Conservation (phyloP, 2,329 filamentous ascomycete genomes). For the Phialophora chinensis region DNA sequence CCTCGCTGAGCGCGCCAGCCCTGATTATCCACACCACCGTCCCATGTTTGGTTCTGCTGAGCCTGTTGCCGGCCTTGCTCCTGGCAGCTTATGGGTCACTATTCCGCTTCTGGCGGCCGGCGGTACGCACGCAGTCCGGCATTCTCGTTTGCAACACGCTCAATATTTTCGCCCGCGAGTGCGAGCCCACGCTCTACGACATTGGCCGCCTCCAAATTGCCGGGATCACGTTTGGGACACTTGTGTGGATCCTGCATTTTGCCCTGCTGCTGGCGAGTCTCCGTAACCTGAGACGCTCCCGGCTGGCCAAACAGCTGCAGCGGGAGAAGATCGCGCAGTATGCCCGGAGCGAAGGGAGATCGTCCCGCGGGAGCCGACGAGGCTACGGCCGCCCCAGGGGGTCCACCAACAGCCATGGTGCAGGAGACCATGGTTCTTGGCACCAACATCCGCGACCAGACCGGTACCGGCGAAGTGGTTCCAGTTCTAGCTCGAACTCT, state of each 20-base stretch:
- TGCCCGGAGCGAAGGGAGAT: slow-evolving; percentile 15
- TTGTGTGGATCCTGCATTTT: slow-evolving; percentile 40
- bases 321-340: slow-evolving; percentile 34
- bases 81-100: slow-evolving; percentile 42
- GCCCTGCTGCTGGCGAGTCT: slow-evolving; percentile 27
- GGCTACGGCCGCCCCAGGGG: slow-evolving; percentile 4
- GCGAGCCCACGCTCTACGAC: slow-evolving; percentile 42
- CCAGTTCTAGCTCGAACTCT: slow-evolving; percentile 13
- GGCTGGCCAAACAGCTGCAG: slow-evolving; percentile 32
- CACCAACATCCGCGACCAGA: slow-evolving; percentile 11
- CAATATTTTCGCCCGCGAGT: slow-evolving; percentile 42
- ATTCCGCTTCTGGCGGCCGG: slow-evolving; percentile 42
- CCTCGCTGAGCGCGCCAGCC: slow-evolving; percentile 12
- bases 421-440: slow-evolving; percentile 15
- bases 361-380: slow-evolving; percentile 13
- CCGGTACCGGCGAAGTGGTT: slow-evolving; percentile 15
- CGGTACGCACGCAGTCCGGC: slow-evolving; percentile 33
- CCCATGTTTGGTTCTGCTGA: slow-evolving; percentile 32
- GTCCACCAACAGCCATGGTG: slow-evolving; percentile 10
- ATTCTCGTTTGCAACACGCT: slow-evolving; percentile 38
- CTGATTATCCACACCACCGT: slow-evolving; percentile 31
- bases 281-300: slow-evolving; percentile 25
- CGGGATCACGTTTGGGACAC: slow-evolving; percentile 40
- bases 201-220: slow-evolving; percentile 43
- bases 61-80: slow-evolving; percentile 39